phyloP scores from a whole-genome alignment of 225 moss, liverwort and hornwort genomes.

The Bryoerythrophyllum caledonicum region DNA sequence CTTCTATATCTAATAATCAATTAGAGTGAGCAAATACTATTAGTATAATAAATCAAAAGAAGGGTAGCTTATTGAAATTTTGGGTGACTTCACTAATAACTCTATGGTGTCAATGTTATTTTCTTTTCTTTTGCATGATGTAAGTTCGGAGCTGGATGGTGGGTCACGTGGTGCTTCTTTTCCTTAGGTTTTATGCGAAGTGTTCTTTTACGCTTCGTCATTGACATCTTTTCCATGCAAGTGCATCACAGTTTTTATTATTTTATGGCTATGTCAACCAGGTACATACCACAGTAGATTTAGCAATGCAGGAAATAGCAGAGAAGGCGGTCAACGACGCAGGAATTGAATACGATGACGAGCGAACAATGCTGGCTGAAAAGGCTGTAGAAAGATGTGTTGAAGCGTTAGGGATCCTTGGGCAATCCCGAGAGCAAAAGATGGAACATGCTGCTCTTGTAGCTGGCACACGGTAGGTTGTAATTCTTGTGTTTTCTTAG shows the following conservation, averaged over 20 bases:
- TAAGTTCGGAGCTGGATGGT: constrained; percentile 10
- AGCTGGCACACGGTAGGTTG: constrained; percentile 51
- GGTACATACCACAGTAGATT: constrained; percentile 92
- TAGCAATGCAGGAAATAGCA: constrained; percentile 85
- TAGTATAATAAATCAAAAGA: too few relatives aligned
- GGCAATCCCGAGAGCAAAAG: constrained; percentile 50
- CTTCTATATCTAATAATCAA: too few relatives aligned
- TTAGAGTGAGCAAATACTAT: too few relatives aligned
- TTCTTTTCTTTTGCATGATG: constrained; percentile 8
- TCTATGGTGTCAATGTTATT: neutral
- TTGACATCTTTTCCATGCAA: neutral
- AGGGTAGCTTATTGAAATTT: too few relatives aligned
- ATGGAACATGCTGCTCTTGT: constrained; percentile 60
- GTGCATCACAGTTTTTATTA: constrained; percentile 16
- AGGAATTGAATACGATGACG: constrained; percentile 72
- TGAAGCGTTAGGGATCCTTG: constrained; percentile 46
- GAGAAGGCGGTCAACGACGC: constrained; percentile 75
- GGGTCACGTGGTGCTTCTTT: neutral
- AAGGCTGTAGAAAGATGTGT: constrained; percentile 58
- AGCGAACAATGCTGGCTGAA: constrained; percentile 69
- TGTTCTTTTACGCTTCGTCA: neutral
- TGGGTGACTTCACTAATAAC: too few relatives aligned
- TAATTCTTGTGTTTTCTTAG: constrained; percentile 11
- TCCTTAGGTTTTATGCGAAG: neutral
- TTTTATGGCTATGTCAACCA: constrained; percentile 39